These are phyloP conservation scores for Xylaria sp. DNA, from an alignment of 2,329 filamentous ascomycete genomes.

Conservation along the genomic window DNA sequence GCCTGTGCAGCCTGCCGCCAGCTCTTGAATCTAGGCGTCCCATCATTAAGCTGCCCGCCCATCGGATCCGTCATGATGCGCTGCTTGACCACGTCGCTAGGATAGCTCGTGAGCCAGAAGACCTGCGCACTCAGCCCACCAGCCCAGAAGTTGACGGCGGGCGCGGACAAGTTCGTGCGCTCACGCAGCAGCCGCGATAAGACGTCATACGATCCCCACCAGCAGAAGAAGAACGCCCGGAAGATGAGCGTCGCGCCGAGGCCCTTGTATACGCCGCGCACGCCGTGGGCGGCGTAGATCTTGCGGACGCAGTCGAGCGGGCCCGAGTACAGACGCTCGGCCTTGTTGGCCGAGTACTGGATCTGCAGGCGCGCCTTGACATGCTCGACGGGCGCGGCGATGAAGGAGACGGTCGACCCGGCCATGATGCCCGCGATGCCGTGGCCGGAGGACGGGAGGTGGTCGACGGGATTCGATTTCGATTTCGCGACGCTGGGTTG, in stretches of 20 bases:
- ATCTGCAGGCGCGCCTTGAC: constrained; percentile 94
- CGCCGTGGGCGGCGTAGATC: constrained; percentile 75
- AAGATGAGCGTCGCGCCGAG: constrained; percentile 87
- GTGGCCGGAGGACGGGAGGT: constrained; percentile 80
- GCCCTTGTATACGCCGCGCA: constrained; percentile 86
- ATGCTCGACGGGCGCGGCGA: constrained; percentile 94
- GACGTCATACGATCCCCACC: constrained; percentile 96
- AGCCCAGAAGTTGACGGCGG: constrained; percentile 95
- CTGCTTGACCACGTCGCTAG: constrained; percentile 94
- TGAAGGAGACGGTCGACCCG: constrained; percentile 88
- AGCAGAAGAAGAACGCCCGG: constrained; percentile 94
- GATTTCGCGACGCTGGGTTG: constrained; percentile 45
- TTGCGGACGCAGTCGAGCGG: constrained; percentile 85
- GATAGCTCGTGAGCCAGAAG: constrained; percentile 94
- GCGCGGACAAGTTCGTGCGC: constrained; percentile 75
- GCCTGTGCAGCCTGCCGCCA: constrained; percentile 84
- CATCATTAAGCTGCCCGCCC: constrained; percentile 74
- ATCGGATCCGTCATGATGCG: constrained; percentile 95
- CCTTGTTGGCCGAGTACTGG: constrained; percentile 86
- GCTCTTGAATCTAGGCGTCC: constrained; percentile 71
- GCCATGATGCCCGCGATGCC: constrained; percentile 88
- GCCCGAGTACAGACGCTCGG: constrained; percentile 81
- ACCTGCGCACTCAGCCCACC: constrained; percentile 92
- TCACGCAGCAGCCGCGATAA: constrained; percentile 74
- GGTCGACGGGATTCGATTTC: constrained; percentile 50